Conservation (phyloP, 2,329 filamentous ascomycete species). For the Diaporthe ilicicola region DNA sequence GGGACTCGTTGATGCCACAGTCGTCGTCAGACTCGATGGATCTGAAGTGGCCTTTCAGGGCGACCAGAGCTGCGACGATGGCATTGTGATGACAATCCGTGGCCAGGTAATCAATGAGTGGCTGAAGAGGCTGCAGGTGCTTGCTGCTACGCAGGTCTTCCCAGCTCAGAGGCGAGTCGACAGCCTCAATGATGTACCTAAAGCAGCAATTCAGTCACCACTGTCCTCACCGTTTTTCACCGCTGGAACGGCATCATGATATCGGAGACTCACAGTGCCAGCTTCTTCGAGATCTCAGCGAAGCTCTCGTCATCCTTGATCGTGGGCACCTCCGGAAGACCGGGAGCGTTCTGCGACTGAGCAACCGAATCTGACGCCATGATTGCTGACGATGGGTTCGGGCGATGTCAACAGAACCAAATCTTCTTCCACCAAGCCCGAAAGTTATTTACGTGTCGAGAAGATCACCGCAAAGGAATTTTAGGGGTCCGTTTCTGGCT, state of each 20-base stretch:
- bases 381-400: neutral
- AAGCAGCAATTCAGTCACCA: neutral
- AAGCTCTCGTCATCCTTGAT: slow-evolving; percentile 25
- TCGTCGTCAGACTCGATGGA: slow-evolving; percentile 26
- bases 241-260: neutral
- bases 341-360: neutral
- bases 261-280: slow-evolving; percentile 19
- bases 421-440: neutral
- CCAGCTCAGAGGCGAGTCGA: slow-evolving; percentile 24
- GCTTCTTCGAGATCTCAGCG: slow-evolving; percentile 27
- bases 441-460: slow-evolving; percentile 20
- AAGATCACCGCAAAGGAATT: slow-evolving; percentile 15
- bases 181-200: slow-evolving; percentile 28
- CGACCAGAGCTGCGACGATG: slow-evolving; percentile 22
- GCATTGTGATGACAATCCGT: slow-evolving; percentile 26
- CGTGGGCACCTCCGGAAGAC: slow-evolving; percentile 9
- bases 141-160: slow-evolving; percentile 28
- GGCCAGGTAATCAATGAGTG: slow-evolving; percentile 27
- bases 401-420: slow-evolving; percentile 3
- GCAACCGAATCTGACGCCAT: slow-evolving; percentile 9
- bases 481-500: slow-evolving; percentile 19
- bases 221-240: neutral
- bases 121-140: slow-evolving; percentile 24
- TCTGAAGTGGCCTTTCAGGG: slow-evolving; percentile 28
- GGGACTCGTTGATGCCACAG: slow-evolving; percentile 24